Evolutionary conservation across 768 basidiomycete genomes (phyloP).

Genomic region (Suillus sp.): DNA sequence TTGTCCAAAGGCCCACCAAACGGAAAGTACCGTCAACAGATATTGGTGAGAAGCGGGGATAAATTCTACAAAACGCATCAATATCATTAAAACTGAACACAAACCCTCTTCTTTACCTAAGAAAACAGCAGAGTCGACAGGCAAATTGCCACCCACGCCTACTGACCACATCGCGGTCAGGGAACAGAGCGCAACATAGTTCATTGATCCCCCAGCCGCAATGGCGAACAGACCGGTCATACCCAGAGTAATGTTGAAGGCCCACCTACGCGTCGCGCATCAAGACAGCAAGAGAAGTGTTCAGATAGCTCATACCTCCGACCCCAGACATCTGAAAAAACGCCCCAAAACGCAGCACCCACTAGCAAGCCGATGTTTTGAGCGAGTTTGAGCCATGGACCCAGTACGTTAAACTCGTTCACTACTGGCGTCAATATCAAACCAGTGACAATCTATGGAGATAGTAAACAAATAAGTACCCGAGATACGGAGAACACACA

Average conservation of each 20-base stretch:
- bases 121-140: constrained; percentile 77
- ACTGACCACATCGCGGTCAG: constrained; percentile 61
- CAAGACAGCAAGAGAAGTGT: constrained; percentile 5
- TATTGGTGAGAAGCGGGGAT: constrained; percentile 74
- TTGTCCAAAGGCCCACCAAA: constrained; percentile 83
- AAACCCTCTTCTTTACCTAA: constrained; percentile 47
- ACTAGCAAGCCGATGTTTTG: constrained; percentile 73
- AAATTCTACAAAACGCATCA: constrained; percentile 48
- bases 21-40: constrained; percentile 69
- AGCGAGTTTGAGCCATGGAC: constrained; percentile 66
- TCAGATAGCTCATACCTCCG: constrained; percentile 44
- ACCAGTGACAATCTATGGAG: constrained; percentile 56
- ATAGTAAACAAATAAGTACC: constrained; percentile 1
- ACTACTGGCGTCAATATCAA: constrained; percentile 65
- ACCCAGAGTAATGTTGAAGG: constrained; percentile 71
- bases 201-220: constrained; percentile 60
- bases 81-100: not conserved
- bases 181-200: constrained; percentile 51
- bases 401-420: constrained; percentile 63
- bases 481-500: constrained; percentile 22
- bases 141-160: constrained; percentile 73
- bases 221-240: constrained; percentile 68
- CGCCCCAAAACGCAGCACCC: constrained; percentile 70
- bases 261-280: constrained; percentile 44
- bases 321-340: constrained; percentile 73